Conservation (phyloP, 495 filamentous ascomycete genomes). For the Talaromyces liani region DNA sequence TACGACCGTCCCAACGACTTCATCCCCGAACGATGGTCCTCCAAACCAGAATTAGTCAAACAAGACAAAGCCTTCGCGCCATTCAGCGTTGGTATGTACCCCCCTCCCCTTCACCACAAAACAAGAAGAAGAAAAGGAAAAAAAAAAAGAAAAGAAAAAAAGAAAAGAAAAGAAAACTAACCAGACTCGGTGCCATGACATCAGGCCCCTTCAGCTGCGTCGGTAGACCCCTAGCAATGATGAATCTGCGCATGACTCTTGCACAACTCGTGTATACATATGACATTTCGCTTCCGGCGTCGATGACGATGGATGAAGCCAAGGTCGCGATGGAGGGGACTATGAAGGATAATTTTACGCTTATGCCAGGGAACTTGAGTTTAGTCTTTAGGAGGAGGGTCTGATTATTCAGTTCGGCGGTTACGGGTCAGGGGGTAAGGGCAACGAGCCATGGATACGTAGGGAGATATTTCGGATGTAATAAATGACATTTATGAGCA, state of each 20-base stretch:
- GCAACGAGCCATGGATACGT: not conserved
- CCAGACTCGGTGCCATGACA: not conserved
- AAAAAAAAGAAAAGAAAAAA: not conserved
- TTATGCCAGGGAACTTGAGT: not conserved
- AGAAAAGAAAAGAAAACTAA: not conserved
- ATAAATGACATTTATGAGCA: not conserved
- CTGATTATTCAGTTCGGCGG: not conserved
- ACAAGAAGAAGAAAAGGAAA: not conserved
- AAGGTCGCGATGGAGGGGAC: not conserved
- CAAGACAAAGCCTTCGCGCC: slow-evolving; percentile 11
- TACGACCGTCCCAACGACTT: slow-evolving; percentile 31
- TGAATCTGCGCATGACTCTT: slow-evolving; percentile 18
- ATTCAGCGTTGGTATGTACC: not conserved
- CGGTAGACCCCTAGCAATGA: slow-evolving; percentile 17
- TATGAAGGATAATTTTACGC: not conserved
- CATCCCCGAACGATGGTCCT: slow-evolving; percentile 48
- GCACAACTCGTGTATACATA: slow-evolving; percentile 12
- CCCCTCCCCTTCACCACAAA: not conserved
- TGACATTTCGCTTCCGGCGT: slow-evolving; percentile 15
- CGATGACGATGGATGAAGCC: slow-evolving; percentile 4
- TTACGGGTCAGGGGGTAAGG: not conserved
- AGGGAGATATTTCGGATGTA: not conserved
- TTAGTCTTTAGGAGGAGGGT: not conserved
- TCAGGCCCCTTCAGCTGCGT: slow-evolving; percentile 16
- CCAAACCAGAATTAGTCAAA: slow-evolving; percentile 16